These are phyloP conservation scores for Exophiala xenobiotica DNA, from an alignment of 2,329 filamentous ascomycete species.

Conservation along the genomic window DNA sequence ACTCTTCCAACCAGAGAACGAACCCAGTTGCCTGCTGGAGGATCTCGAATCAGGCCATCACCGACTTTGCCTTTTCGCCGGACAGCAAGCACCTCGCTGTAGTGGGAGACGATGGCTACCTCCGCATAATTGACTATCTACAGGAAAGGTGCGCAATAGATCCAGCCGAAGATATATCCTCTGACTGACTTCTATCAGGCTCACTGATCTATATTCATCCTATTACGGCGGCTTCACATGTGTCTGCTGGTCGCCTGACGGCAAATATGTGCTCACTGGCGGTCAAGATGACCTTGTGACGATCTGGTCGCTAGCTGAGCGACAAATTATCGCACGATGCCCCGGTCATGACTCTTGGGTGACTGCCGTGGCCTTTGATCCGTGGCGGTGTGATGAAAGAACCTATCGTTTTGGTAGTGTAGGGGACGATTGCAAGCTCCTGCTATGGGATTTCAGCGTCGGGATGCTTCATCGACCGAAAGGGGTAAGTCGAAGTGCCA, in stretches of 20 bases:
- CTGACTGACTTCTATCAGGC: constrained; percentile 47
- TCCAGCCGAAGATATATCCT: not conserved
- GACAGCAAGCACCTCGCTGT: constrained; percentile 84
- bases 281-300: constrained; percentile 95
- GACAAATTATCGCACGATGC: constrained; percentile 81
- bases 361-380: constrained; percentile 87
- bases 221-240: constrained; percentile 94
- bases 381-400: constrained; percentile 92
- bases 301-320: constrained; percentile 88
- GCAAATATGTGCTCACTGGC: constrained; percentile 90
- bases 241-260: constrained; percentile 96
- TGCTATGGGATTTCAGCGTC: constrained; percentile 96
- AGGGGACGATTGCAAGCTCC: constrained; percentile 84
- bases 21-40: constrained; percentile 95
- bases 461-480: constrained; percentile 94
- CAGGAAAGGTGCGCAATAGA: constrained; percentile 69
- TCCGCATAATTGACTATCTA: constrained; percentile 88
- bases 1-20: constrained; percentile 87
- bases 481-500: constrained; percentile 59
- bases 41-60: constrained; percentile 84
- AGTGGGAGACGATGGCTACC: constrained; percentile 84
- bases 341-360: constrained; percentile 97
- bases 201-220: constrained; percentile 82
- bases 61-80: constrained; percentile 88
- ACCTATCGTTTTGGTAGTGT: constrained; percentile 97